Percentiles rank a stretch among this genome's conserved stretches.
Evolutionary conservation across 1,139 yeast species (phyloP).

Genomic region (Schwanniomyces etchellsii): DNA sequence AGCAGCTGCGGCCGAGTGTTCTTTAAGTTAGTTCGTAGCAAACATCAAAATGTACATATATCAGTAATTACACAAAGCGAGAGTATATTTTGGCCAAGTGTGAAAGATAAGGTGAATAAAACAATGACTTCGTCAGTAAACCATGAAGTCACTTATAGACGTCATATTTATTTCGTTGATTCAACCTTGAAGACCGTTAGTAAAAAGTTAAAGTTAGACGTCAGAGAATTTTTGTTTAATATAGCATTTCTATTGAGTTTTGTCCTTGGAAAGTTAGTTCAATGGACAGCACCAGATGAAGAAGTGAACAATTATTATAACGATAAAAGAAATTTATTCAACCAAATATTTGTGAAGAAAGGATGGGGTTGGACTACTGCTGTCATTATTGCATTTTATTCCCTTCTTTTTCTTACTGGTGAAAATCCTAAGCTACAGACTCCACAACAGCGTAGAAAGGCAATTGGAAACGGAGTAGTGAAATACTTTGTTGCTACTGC

Average conservation of each 20-base stretch:
- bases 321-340: conserved; percentile 59
- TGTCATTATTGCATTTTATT: conserved; percentile 24
- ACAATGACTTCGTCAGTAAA: background rate
- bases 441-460: conserved; percentile 4
- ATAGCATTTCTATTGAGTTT: conserved; percentile 28
- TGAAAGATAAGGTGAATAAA: too few species aligned
- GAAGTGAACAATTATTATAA: conserved; percentile 51
- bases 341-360: conserved; percentile 68
- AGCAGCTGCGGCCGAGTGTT: too few species aligned
- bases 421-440: conserved; percentile 8
- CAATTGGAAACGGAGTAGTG: conserved; percentile 18
- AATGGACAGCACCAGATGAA: conserved; percentile 21
- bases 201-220: conserved; percentile 9
- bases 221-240: conserved; percentile 20
- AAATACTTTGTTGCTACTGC: conserved; percentile 50
- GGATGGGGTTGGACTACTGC: conserved; percentile 93
- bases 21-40: too few species aligned
- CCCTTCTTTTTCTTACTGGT: conserved; percentile 7
- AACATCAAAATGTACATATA: too few species aligned
- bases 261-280: conserved; percentile 28
- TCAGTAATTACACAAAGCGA: too few species aligned
- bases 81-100: too few species aligned
- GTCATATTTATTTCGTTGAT: background rate
- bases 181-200: background rate
- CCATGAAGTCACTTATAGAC: background rate